Evolutionary conservation across 768 basidiomycete species (phyloP), one percentile per base, ranked within the genome.

Genomic region (Gloeophyllum trabeum): DNA sequence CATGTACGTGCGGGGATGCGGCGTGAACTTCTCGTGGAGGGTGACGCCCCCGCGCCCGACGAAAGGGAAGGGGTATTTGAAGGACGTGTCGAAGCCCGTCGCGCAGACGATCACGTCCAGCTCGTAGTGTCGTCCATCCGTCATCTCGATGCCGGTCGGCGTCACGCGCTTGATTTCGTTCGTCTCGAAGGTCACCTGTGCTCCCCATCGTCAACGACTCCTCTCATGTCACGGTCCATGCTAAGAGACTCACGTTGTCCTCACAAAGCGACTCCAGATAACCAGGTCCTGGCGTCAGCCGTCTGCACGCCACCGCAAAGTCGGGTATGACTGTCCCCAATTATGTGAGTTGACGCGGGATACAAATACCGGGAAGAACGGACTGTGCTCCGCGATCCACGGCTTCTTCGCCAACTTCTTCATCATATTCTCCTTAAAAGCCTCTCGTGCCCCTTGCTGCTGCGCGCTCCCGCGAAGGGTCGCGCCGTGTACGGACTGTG

Each of bases 221-320:
- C n/a, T n/a, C n/a, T n/a, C n/a, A n/a, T n/a, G n/a, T n/a, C n/a
- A n/a, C n/a, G n/a, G n/a, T n/a, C n/a, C n/a, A n/a, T n/a, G n/a
- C n/a, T n/a, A n/a, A n/a, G n/a, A n/a, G n/a, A n/a, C 59, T 26
- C 45, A 76, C 80, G 51, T 81, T 81, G 47, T 75, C 72, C 56
- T 72, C 66, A 44, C 71, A 75, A 2, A 82, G 58, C 0, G 80
- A 74, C 48, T 81, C 77, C 23, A 82, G 65, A 52, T 79, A 83
- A 4, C 80, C 79, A 7, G 76, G 76, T 0, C 78, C 80, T 1
- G 79, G 76, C 0, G 81, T 83, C 38, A 81, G 56, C n/a, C 80
- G 66, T 21, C 78, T 65, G 56, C 79, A 83, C 4, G 61, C 67
- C 13, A 78, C 69, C 3, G 69, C 60, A 48, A 79, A 81, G 36